Evolutionary conservation across 2,329 filamentous ascomycete genomes (phyloP).

Genomic region (Thermoascus crustaceus): DNA sequence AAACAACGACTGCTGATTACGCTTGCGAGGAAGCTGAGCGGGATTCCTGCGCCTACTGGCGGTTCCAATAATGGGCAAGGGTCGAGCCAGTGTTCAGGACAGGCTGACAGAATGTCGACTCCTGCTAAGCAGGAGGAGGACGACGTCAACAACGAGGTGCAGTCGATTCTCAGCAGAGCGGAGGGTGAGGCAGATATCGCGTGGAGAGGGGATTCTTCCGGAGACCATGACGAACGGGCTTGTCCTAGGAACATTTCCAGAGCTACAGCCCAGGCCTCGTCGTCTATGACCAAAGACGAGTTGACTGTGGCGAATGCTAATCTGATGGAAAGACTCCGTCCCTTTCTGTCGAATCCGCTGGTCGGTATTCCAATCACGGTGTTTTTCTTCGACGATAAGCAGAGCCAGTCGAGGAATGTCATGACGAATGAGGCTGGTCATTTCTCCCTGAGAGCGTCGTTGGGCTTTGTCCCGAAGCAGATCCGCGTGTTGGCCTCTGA

Average conservation of each 20-base stretch:
- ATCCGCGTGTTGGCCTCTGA: constrained; percentile 82
- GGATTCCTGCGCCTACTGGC: constrained; percentile 61
- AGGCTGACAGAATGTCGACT: constrained; percentile 40
- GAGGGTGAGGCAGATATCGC: constrained; percentile 64
- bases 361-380: constrained; percentile 72
- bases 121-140: constrained; percentile 51
- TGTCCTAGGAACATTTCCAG: constrained; percentile 21
- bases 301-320: constrained; percentile 73
- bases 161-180: constrained; percentile 65
- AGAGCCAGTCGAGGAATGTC: constrained; percentile 76
- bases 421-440: constrained; percentile 83
- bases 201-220: constrained; percentile 56
- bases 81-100: constrained; percentile 12
- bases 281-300: constrained; percentile 65
- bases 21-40: constrained; percentile 77
- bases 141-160: constrained; percentile 64
- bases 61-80: constrained; percentile 7
- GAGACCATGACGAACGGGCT: constrained; percentile 18
- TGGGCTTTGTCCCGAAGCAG: constrained; percentile 87
- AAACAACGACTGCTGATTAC: constrained; percentile 82
- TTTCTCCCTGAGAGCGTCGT: constrained; percentile 68
- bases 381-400: constrained; percentile 85
- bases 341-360: constrained; percentile 81
- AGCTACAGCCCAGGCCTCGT: constrained; percentile 43
- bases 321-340: constrained; percentile 76